Evolutionary conservation across 164 flowering plant species (phyloP).

Genomic region (Piper betle): DNA sequence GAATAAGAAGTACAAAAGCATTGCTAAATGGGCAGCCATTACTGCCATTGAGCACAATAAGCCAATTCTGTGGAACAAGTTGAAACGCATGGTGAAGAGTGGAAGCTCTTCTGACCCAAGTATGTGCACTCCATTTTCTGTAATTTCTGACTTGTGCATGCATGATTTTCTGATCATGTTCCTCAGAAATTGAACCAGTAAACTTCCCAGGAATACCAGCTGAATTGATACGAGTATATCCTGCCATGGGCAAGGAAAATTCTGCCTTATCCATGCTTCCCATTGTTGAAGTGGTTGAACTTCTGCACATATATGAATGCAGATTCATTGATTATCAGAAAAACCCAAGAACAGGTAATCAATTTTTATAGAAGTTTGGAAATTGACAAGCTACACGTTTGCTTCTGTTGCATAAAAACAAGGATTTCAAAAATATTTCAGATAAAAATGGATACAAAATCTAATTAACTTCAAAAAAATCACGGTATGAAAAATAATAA

Average conservation of each 20-base stretch:
- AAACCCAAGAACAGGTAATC: not conserved
- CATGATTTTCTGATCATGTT: slow-evolving; percentile 10
- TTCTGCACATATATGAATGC: slow-evolving; percentile 12
- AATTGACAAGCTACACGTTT: too few relatives aligned
- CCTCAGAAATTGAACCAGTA: slow-evolving; percentile 20
- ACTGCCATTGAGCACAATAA: slow-evolving; percentile 30
- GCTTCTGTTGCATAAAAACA: too few relatives aligned
- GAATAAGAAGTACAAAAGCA: slow-evolving; percentile 22
- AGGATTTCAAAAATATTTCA: too few relatives aligned
- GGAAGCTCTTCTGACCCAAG: slow-evolving; percentile 3
- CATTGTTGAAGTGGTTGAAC: slow-evolving; percentile 11
- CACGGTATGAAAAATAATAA: too few relatives aligned
- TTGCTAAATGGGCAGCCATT: slow-evolving; percentile 23
- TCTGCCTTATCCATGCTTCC: slow-evolving; percentile 15
- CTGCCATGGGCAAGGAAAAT: slow-evolving; percentile 51
- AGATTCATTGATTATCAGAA: not conserved
- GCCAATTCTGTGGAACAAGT: slow-evolving; percentile 32
- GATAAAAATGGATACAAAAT: too few relatives aligned
- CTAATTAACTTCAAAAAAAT: too few relatives aligned
- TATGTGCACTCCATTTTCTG: slow-evolving; percentile 16
- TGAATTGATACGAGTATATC: slow-evolving; percentile 33
- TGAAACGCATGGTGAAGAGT: slow-evolving; percentile 5
- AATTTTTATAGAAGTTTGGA: not conserved
- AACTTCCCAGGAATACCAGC: slow-evolving; percentile 35
- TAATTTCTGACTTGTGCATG: slow-evolving; percentile 12